Conservation (phyloP, 2,329 filamentous ascomycete species). For the Cryoendolithus antarcticus region DNA sequence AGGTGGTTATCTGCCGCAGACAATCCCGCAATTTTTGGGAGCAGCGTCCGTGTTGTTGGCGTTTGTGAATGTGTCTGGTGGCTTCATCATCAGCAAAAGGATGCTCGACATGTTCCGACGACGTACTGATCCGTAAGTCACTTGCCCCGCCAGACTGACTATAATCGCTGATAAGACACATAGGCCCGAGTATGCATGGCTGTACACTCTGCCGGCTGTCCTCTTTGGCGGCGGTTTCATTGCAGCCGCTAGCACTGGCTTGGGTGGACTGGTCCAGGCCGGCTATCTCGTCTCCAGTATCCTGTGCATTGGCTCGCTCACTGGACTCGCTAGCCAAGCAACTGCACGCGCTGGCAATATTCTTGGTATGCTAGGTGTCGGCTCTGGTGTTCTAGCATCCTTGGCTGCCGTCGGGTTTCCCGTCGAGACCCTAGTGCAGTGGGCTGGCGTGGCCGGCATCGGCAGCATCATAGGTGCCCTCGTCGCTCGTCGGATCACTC, state of each 20-base stretch:
- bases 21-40: constrained; percentile 66
- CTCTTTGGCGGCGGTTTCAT: constrained; percentile 73
- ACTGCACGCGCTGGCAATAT: constrained; percentile 79
- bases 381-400: constrained; percentile 70
- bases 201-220: constrained; percentile 65
- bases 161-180: too few species aligned
- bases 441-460: constrained; percentile 59
- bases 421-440: constrained; percentile 66
- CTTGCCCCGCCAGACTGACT: too few species aligned
- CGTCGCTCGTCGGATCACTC: constrained; percentile 77
- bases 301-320: constrained; percentile 74
- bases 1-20: constrained; percentile 64
- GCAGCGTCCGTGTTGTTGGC: constrained; percentile 70
- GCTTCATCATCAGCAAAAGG: constrained; percentile 82
- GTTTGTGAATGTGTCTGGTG: constrained; percentile 79
- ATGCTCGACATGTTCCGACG: constrained; percentile 90
- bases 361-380: constrained; percentile 74
- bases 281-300: constrained; percentile 78
- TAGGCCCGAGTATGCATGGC: constrained; percentile 67
- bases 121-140: constrained; percentile 55
- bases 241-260: constrained; percentile 66
- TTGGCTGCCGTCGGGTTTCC: constrained; percentile 70
- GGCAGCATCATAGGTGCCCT: constrained; percentile 59
- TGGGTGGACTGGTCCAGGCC: constrained; percentile 73
- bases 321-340: constrained; percentile 65